Evolutionary conservation across 257 asterid species (phyloP).

Genomic region (Thymus mandschuricus): DNA sequence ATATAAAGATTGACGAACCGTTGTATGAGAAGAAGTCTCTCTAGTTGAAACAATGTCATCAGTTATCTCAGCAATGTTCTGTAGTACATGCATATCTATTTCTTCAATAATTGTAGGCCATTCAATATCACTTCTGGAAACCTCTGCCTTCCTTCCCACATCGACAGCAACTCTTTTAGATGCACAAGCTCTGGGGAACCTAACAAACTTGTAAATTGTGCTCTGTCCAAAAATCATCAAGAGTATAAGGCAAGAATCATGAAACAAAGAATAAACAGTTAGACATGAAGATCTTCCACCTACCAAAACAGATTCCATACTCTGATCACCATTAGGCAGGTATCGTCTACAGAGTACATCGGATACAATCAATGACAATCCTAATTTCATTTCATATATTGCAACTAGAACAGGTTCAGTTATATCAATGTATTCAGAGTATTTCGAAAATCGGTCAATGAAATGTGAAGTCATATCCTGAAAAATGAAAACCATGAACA

Average conservation of each 20-base stretch:
- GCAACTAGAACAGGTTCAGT: constrained; percentile 82
- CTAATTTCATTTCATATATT: constrained; percentile 86
- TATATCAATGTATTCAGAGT: constrained; percentile 66
- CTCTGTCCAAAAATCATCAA: constrained; percentile 39
- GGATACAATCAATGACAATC: constrained; percentile 68
- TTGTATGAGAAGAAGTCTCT: constrained; percentile 34
- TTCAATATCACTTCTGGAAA: constrained; percentile 46
- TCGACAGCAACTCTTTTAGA: constrained; percentile 44
- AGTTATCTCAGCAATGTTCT: constrained; percentile 38
- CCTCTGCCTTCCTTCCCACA: constrained; percentile 35
- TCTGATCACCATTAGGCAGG: constrained; percentile 43
- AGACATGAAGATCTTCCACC: constrained; percentile 25
- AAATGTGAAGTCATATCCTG: constrained; percentile 67
- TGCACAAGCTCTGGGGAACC: constrained; percentile 74
- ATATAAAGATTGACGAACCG: constrained; percentile 42
- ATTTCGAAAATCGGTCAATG: constrained; percentile 66
- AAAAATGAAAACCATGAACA: constrained; percentile 27
- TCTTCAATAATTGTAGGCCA: constrained; percentile 52
- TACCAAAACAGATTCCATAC: constrained; percentile 58
- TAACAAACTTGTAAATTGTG: constrained; percentile 59
- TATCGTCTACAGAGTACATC: constrained; percentile 41
- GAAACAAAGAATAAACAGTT: constrained; percentile 5
- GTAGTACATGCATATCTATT: constrained; percentile 52
- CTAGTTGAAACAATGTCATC: constrained; percentile 30
- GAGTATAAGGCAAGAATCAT: constrained; percentile 27